These are phyloP conservation scores for Penicillium cataractarum DNA, from an alignment of 495 filamentous ascomycete species.

Conservation along the genomic window DNA sequence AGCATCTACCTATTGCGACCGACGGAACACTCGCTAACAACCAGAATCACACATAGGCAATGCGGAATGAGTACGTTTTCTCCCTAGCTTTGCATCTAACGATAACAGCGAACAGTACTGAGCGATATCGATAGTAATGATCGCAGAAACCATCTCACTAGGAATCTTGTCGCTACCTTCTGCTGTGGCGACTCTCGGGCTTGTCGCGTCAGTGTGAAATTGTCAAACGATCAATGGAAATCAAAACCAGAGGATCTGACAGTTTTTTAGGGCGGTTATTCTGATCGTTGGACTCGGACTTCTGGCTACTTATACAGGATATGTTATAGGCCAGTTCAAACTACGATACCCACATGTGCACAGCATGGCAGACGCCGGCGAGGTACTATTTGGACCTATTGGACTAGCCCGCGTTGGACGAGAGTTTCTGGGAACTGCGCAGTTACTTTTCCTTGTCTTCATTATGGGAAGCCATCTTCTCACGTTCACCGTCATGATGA, in stretches of 20 bases:
- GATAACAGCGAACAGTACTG: background rate
- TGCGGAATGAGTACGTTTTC: conserved; percentile 29
- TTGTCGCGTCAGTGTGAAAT: background rate
- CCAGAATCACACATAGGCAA: conserved; percentile 19
- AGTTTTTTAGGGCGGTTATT: background rate
- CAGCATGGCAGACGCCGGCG: conserved; percentile 68
- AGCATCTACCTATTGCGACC: background rate
- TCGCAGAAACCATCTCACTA: conserved; percentile 67
- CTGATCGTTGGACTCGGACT: conserved; percentile 56
- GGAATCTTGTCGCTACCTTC: conserved; percentile 63
- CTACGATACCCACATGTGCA: conserved; percentile 49
- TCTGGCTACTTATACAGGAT: conserved; percentile 53
- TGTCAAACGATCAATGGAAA: background rate
- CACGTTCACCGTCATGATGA: conserved; percentile 64
- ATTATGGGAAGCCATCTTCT: conserved; percentile 72
- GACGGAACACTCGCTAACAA: background rate
- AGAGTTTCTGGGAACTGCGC: conserved; percentile 61
- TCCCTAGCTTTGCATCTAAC: background rate
- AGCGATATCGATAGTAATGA: conserved; percentile 44
- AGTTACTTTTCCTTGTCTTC: conserved; percentile 68
- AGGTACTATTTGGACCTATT: conserved; percentile 45
- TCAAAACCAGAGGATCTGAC: background rate
- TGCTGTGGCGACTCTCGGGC: conserved; percentile 59
- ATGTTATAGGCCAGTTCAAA: conserved; percentile 34
- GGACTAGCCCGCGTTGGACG: conserved; percentile 58